Percentiles rank a stretch among this genome's conserved stretches.
phyloP scores from a whole-genome alignment of 2,329 filamentous ascomycete genomes.

The Diaporthe citri region DNA sequence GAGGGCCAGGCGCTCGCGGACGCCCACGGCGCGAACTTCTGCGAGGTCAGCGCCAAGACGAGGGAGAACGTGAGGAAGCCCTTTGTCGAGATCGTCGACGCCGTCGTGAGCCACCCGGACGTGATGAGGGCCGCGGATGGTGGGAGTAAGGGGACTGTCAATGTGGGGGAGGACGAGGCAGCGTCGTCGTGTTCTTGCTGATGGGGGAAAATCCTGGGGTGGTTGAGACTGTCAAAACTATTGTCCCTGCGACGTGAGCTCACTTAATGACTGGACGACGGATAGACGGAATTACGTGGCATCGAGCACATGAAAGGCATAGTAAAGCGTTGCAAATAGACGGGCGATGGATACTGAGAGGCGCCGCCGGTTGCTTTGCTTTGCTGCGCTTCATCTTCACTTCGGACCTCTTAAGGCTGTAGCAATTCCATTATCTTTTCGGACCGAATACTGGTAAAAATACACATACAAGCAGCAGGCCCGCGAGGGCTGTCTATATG shows the following conservation, averaged over 20 bases:
- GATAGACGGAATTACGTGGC: constrained; percentile 13
- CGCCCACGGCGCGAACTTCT: constrained; percentile 61
- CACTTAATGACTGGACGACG: constrained; percentile 27
- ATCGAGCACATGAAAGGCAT: constrained; percentile 48
- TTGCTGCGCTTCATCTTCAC: constrained; percentile 2
- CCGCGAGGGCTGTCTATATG: constrained; percentile 17
- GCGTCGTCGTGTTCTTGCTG: constrained; percentile 45
- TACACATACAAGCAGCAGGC: constrained; percentile 18
- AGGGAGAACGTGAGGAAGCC: constrained; percentile 63
- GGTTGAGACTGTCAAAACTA: background rate
- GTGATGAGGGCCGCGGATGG: constrained; percentile 51
- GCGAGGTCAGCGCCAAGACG: constrained; percentile 67
- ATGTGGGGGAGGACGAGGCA: constrained; percentile 43
- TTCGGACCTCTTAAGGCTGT: background rate
- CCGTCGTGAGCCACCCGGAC: constrained; percentile 60
- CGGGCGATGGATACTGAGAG: constrained; percentile 17
- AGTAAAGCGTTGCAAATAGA: constrained; percentile 39
- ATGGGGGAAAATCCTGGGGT: background rate
- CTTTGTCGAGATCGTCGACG: constrained; percentile 65
- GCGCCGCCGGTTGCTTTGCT: background rate
- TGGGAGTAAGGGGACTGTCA: constrained; percentile 46
- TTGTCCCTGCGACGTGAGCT: background rate
- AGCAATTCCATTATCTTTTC: background rate
- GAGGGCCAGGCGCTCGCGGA: constrained; percentile 62
- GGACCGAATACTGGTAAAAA: background rate